Evolutionary conservation across 1,139 yeast genomes (phyloP), one percentile per base, ranked within the genome.

Genomic region (Taphrina populina): DNA sequence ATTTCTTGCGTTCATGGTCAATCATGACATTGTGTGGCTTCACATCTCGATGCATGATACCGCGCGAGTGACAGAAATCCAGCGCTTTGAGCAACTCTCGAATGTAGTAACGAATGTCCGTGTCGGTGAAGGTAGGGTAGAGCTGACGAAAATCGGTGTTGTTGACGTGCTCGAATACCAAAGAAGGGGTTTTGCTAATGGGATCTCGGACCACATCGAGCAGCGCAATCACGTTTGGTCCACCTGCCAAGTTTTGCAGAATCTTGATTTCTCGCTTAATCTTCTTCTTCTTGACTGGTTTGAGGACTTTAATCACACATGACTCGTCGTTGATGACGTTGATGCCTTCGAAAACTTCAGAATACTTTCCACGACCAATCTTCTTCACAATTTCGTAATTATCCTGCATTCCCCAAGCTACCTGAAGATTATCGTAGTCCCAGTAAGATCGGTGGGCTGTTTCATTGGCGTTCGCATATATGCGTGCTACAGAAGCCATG

Each of bases 21-120:
- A 94, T 94, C 96, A 94, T 92, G 46, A 94, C 94, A 67, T 94
- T 94, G 69, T 94, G 97, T 26, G 98, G 98, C 70, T 94, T 94
- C 61, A 94, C 98, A 71, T 94, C 99, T 69, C 99, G 77, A 71
- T 94, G 99, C 87, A 94, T 94, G 61, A 94, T 90, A 37, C 98
- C 99, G 88, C 87, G 88, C 4, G 96, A 87, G 71, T 94, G 99
- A 46, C 94, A 85, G 69, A 80, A 94, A 70, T 94, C 96, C 61
- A 94, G 76, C 0, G 98, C 98, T 65, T 80, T 83, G 64, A 94
- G 76, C 61, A 94, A 76, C 72, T 92, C 95, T 64, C 77, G 82
- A 80, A 92, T 88, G 72, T 94, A 94, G 72, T 73, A 90, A 62
- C 95, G 80, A 64, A 92, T 84, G 68, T 94, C 98, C 60, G 73